Conservation (phyloP, 306 rosid genomes). For the Vachellia pachyceras region DNA sequence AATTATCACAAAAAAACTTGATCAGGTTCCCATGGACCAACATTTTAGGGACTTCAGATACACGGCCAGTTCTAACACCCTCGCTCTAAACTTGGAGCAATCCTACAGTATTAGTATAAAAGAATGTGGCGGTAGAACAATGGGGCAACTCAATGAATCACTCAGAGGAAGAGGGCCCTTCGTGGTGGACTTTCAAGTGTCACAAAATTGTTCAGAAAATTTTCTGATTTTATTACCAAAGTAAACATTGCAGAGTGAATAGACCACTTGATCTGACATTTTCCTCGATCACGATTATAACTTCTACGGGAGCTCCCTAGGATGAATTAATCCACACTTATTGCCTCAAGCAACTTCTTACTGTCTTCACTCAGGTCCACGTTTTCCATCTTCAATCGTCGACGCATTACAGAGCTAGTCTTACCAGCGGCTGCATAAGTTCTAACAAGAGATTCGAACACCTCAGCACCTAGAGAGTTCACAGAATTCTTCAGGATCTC, state of each 20-base stretch:
- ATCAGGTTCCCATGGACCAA: conserved; percentile 2
- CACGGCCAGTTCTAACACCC: conserved; percentile 4
- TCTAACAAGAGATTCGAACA: conserved; percentile 82
- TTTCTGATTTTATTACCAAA: conserved; percentile 39
- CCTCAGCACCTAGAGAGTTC: conserved; percentile 57
- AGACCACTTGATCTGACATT: conserved; percentile 40
- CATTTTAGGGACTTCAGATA: background rate
- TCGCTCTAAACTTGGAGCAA: background rate
- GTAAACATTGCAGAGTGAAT: conserved; percentile 23
- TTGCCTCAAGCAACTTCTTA: conserved; percentile 67
- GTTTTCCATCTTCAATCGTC: conserved; percentile 84
- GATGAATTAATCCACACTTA: conserved; percentile 63
- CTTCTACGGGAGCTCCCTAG: background rate
- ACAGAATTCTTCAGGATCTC: conserved; percentile 67
- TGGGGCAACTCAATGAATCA: conserved; percentile 22
- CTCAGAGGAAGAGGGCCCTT: conserved; percentile 19
- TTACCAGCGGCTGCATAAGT: conserved; percentile 79
- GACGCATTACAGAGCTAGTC: conserved; percentile 58
- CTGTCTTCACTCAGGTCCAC: conserved; percentile 64
- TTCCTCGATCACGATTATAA: conserved; percentile 37
- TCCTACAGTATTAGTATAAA: background rate
- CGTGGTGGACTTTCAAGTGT: conserved; percentile 26
- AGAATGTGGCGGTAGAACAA: background rate
- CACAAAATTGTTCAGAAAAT: conserved; percentile 30
- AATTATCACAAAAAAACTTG: background rate